Evolutionary conservation across 2,329 filamentous ascomycete genomes (phyloP), one percentile per base, ranked within the genome.

Genomic region (Arthrobotrys megalospora): DNA sequence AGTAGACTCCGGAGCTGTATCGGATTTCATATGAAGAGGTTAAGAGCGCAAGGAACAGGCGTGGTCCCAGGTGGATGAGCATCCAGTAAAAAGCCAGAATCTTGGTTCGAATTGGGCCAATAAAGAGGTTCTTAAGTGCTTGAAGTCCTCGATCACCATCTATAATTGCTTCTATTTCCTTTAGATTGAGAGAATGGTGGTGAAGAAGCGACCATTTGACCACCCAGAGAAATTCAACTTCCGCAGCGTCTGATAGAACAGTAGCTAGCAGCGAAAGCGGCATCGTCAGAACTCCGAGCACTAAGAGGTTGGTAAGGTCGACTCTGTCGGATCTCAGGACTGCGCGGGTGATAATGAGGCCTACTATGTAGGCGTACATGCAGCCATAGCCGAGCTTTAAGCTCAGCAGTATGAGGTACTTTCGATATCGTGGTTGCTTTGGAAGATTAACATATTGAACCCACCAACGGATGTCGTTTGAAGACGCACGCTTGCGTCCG

Each of bases 181-280:
- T 11, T 1, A 21, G n/a, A 3, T 32, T 58, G 10, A 58, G 36
- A 7, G 52, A 38, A 12, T 38, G 7, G 3, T n/a, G 4, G 28
- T 58, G 32, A 8, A 58, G 32, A 10, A 58, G 8, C 2, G 52
- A 38, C 52, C 52, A 58, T n/a, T 58, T 58, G 1, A 58, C n/a
- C 5, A 38, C 32, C 52, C 52, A 58, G 14, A 58, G 32, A 21
- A 58, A 38, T n/a, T 58, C 52, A 10, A 21, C 11, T 6, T 48
- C 45, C 1, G 16, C 3, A 48, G 45, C 45, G 10, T 48, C 45
- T 1, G 45, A 48, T 8, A 48, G 6, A 21, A 24, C 7, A 10
- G 2, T 48, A 6, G n/a, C 45, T 3, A 48, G n/a, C 2, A 48
- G 45, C 2, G 45, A 24, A 14, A 48, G n/a, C 2, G 41, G 41